Evolutionary conservation across 2,329 filamentous ascomycete species (phyloP).

Genomic region (Cladosporium sp.): DNA sequence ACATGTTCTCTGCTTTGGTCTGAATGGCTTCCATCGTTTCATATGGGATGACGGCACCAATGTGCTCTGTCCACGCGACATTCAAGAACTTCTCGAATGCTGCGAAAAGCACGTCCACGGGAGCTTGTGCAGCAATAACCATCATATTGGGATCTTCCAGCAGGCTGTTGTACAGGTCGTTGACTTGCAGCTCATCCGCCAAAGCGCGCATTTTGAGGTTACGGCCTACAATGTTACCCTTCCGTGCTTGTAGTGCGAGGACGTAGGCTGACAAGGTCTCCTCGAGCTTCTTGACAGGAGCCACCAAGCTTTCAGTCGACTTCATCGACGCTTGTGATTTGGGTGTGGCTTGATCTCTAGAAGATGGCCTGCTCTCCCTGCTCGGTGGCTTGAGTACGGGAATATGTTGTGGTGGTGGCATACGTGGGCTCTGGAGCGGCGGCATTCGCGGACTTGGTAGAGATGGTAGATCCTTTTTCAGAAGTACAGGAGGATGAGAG

Average conservation of each 20-base stretch:
- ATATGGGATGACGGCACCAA: slow-evolving; percentile 78
- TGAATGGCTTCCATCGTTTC: slow-evolving; percentile 74
- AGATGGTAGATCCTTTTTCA: slow-evolving; percentile 32
- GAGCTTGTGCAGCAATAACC: slow-evolving; percentile 71
- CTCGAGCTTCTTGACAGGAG: slow-evolving; percentile 72
- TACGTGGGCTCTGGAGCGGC: neutral
- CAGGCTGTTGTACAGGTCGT: slow-evolving; percentile 85
- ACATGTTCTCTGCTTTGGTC: slow-evolving; percentile 59
- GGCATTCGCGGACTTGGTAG: slow-evolving; percentile 28
- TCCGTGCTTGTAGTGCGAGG: slow-evolving; percentile 77
- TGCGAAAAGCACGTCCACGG: slow-evolving; percentile 82
- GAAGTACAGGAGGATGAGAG: slow-evolving; percentile 29
- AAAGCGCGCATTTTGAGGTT: slow-evolving; percentile 67
- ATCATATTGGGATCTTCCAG: slow-evolving; percentile 80
- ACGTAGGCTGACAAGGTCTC: slow-evolving; percentile 83
- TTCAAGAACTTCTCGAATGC: slow-evolving; percentile 92
- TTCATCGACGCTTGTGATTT: slow-evolving; percentile 56
- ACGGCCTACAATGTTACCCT: slow-evolving; percentile 81
- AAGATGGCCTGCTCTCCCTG: slow-evolving; percentile 38
- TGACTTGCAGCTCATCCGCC: slow-evolving; percentile 77
- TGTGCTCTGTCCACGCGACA: slow-evolving; percentile 83
- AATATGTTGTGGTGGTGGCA: slow-evolving; percentile 30
- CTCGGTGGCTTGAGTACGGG: slow-evolving; percentile 38
- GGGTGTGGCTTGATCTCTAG: slow-evolving; percentile 32
- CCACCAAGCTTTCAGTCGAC: slow-evolving; percentile 41